Conservation (phyloP, 805 yeast species). For the Kodamaea jinghongensis region DNA sequence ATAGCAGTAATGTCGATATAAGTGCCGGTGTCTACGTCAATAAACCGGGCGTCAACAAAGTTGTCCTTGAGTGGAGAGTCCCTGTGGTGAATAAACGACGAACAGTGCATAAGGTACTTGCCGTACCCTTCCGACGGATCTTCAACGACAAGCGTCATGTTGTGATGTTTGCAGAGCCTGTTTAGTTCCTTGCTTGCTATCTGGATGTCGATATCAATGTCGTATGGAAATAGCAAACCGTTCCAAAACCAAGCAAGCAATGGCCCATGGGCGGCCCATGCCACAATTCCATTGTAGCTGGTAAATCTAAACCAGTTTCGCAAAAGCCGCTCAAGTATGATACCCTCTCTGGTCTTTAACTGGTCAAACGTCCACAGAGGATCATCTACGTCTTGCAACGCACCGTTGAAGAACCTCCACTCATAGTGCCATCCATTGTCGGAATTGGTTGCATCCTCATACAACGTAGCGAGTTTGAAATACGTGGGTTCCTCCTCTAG, state of each 20-base stretch:
- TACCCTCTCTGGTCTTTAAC: conserved; percentile 11
- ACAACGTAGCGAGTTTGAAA: conserved; percentile 19
- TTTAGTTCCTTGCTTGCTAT: conserved; percentile 15
- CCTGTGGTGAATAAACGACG: conserved; percentile 31
- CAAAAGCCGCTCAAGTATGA: conserved; percentile 12
- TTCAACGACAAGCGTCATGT: conserved; percentile 16
- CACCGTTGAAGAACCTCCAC: conserved; percentile 22
- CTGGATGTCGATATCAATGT: conserved; percentile 15
- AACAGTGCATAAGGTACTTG: conserved; percentile 28
- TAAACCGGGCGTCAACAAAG: conserved; percentile 16
- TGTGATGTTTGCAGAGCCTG: conserved; percentile 10
- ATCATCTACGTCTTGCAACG: conserved; percentile 3
- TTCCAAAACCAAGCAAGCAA: conserved; percentile 17
- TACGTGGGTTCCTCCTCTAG: conserved; percentile 17
- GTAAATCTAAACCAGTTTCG: conserved; percentile 15
- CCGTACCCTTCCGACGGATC: conserved; percentile 19
- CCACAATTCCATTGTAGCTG: conserved; percentile 8
- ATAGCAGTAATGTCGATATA: conserved; percentile 16
- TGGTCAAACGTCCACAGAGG: conserved; percentile 9
- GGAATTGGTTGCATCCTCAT: conserved; percentile 10
- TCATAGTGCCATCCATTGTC: conserved; percentile 20
- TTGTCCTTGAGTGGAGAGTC: conserved; percentile 23
- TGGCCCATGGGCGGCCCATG: conserved; percentile 18
- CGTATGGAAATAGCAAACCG: conserved; percentile 16
- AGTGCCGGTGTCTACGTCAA: conserved; percentile 15